These are phyloP conservation scores for Malus hybrid DNA, from an alignment of 331 rosid genomes.

Conservation along the genomic window DNA sequence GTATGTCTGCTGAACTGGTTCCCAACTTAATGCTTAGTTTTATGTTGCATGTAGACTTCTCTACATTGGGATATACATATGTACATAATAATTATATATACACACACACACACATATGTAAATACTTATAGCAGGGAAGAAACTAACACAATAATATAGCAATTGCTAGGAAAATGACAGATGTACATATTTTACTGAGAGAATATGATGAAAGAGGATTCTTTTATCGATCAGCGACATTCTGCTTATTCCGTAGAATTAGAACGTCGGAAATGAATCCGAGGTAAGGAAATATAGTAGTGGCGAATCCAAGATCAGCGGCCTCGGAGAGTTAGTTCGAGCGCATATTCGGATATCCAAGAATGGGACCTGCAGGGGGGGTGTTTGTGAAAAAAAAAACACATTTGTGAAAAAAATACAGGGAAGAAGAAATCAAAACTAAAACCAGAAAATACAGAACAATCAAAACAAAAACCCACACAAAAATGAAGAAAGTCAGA, in stretches of 20 bases:
- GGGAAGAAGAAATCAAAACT: too few relatives aligned
- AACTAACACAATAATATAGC: neutral
- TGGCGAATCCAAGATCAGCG: constrained; percentile 17
- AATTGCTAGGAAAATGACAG: neutral
- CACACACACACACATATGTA: neutral
- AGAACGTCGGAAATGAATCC: neutral
- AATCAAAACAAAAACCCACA: too few relatives aligned
- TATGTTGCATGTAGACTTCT: neutral
- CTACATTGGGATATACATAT: neutral
- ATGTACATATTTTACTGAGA: constrained; percentile 9
- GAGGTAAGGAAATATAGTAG: neutral
- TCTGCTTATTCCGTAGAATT: neutral
- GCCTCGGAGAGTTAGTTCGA: neutral
- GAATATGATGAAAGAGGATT: neutral
- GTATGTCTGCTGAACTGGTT: neutral
- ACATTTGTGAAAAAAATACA: too few relatives aligned
- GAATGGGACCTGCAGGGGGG: too few relatives aligned
- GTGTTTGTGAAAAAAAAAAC: too few relatives aligned
- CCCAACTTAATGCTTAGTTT: neutral
- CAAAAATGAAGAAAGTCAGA: too few relatives aligned
- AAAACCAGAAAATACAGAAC: too few relatives aligned
- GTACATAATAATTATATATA: neutral
- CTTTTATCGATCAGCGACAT: neutral
- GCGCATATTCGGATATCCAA: constrained; percentile 14
- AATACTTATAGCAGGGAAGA: neutral